Evolutionary conservation across 495 filamentous ascomycete species (phyloP).

Genomic region (Hypoxylon fragiforme): DNA sequence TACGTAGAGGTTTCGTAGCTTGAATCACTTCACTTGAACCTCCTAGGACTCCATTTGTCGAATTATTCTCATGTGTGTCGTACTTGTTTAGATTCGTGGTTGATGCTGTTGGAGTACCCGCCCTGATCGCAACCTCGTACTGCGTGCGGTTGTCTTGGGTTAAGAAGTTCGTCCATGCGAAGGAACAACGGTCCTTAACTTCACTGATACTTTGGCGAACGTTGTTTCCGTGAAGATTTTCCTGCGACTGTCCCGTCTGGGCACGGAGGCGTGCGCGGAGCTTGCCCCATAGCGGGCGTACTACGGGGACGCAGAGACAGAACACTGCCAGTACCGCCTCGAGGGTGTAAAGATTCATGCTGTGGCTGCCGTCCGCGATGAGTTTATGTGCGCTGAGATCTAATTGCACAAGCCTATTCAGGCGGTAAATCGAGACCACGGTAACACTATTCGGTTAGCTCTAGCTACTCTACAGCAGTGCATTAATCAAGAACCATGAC

Average conservation of each 20-base stretch:
- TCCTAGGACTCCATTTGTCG: too few relatives aligned
- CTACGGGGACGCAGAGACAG: conserved; percentile 12
- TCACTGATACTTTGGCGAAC: too few relatives aligned
- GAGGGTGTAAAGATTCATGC: conserved; percentile 18
- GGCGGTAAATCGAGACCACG: conserved; percentile 15
- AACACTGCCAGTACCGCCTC: conserved; percentile 27
- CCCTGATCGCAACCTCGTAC: too few relatives aligned
- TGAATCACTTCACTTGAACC: not conserved
- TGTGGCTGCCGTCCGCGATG: not conserved
- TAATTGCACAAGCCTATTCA: not conserved
- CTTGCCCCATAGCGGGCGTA: conserved; percentile 10
- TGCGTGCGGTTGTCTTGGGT: too few relatives aligned
- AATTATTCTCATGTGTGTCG: too few relatives aligned
- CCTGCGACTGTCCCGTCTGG: not conserved
- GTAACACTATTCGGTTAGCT: not conserved
- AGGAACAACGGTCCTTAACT: too few relatives aligned
- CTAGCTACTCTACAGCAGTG: not conserved
- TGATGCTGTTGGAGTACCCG: too few relatives aligned
- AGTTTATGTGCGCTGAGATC: not conserved
- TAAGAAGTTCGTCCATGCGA: too few relatives aligned
- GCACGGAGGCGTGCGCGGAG: not conserved
- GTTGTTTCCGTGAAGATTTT: too few relatives aligned
- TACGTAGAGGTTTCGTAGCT: not conserved
- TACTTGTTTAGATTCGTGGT: too few relatives aligned
- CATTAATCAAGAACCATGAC: not conserved